Base-by-base conservation (phyloP, 2,329 filamentous ascomycete genomes). In the Diaporthe ampelina region DNA sequence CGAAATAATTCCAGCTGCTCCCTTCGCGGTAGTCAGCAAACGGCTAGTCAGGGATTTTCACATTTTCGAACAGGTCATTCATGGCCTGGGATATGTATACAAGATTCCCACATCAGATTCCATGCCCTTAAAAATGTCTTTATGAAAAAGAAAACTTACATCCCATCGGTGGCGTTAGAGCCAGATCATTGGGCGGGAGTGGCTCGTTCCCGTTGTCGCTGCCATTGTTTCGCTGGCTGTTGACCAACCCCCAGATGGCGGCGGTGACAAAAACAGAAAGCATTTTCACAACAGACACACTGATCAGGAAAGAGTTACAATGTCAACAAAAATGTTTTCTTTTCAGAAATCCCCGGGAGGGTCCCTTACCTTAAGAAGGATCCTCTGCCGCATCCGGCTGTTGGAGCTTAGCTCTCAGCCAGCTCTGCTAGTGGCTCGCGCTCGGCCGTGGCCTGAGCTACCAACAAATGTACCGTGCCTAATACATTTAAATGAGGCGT, bases 1-100 rank as follows among this genome's bases (percentile, higher is more conserved):
- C 70, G 32, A 63, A 72, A 50, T 52, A 65, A 35, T 72, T 72
- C 70, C 70, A 72, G 58, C 70, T 72, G 29, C 52, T 61, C 70
- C 63, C 63, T 67, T 67, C 26, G 8, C 17, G 21, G 26, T 26
- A 52, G 45, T 67, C 29, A 67, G 29, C 15, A n/a, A n/a, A 52
- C 21, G 24, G 63, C 32, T 52, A 11, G 2, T 11, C 9, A 15
- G 37, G 37, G 29, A 37, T 13, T 45, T 40, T 45, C 32, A 37
- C 32, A 17, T 9, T 21, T 21, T 21, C 26, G n/a, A 26, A 24
- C 10, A 11, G 26, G 5, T 5, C 10, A 13, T 17, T 37, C 9
- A 19, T 19, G 17, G 43, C 43, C 7, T 7, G 15, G 15, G 43
- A 17, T 40, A 15, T 13, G 8, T 13, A 40, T 13, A 40, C 37